Evolutionary conservation across 1,284 basidiomycete species (phyloP).

Genomic region (Rugosomyces carneus): DNA sequence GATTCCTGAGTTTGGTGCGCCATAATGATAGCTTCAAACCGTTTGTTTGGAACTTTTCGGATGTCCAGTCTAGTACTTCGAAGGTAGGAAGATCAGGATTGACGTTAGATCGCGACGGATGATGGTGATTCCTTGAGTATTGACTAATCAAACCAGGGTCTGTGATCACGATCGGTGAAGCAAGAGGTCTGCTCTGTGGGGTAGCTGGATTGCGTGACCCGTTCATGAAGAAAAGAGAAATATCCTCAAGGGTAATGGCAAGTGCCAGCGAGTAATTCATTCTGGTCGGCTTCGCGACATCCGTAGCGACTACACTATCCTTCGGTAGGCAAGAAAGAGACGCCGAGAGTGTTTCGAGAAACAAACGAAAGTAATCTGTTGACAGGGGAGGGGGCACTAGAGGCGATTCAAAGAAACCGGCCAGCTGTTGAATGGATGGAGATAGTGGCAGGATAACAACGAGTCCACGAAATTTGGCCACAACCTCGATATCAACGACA

Average conservation of each 20-base stretch:
- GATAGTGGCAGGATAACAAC: conserved; percentile 43
- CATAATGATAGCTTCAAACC: conserved; percentile 56
- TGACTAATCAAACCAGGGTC: conserved; percentile 53
- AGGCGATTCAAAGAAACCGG: conserved; percentile 50
- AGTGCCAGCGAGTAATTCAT: conserved; percentile 7
- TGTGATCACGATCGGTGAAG: conserved; percentile 58
- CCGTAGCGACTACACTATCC: conserved; percentile 4
- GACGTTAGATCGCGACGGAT: conserved; percentile 27
- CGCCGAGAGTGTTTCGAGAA: conserved; percentile 44
- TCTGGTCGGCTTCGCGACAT: conserved; percentile 9
- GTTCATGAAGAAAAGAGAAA: conserved; percentile 49
- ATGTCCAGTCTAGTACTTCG: conserved; percentile 59
- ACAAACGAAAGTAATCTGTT: conserved; percentile 48
- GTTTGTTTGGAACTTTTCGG: conserved; percentile 30
- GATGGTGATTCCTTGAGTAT: conserved; percentile 36
- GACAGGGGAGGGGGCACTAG: conserved; percentile 45
- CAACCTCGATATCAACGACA: conserved; percentile 26
- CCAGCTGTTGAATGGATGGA: conserved; percentile 18
- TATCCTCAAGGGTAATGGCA: conserved; percentile 33
- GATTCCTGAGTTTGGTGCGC: conserved; percentile 32
- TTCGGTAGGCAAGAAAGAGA: conserved; percentile 24
- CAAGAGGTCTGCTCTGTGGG: conserved; percentile 18
- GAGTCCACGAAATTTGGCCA: conserved; percentile 40
- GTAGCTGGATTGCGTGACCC: conserved; percentile 2
- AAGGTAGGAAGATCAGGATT: conserved; percentile 43